Evolutionary conservation across 371 early-diverging fungal species (phyloP).

Genomic region (Mortierella sp.): DNA sequence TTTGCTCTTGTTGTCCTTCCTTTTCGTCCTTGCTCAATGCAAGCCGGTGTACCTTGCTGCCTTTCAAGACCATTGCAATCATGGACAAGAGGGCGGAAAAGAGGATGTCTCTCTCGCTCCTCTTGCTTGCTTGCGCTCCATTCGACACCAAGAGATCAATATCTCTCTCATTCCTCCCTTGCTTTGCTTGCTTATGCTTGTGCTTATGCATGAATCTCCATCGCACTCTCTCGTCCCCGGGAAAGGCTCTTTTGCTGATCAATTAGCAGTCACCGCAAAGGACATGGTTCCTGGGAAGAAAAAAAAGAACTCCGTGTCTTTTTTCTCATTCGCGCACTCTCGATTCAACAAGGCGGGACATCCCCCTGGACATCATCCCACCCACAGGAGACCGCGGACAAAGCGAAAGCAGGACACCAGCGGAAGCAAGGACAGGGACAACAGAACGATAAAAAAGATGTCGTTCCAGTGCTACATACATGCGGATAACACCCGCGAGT

Average conservation of each 20-base stretch:
- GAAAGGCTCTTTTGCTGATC: not conserved
- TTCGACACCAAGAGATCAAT: not conserved
- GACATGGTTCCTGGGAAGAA: not conserved
- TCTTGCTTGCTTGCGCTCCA: no score
- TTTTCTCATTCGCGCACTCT: not conserved
- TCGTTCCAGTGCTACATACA: constrained; percentile 53
- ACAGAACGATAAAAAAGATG: constrained; percentile 11
- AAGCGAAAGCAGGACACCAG: not conserved
- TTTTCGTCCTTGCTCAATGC: no score
- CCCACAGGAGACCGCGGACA: not conserved
- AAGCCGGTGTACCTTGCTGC: no score
- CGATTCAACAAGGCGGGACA: not conserved
- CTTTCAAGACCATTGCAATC: no score
- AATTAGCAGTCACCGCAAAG: not conserved
- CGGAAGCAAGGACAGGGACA: not conserved
- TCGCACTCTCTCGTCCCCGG: no score
- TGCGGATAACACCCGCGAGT: constrained; percentile 57
- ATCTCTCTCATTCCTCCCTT: not conserved
- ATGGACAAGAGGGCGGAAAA: no score
- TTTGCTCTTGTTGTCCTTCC: no score
- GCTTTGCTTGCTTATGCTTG: not conserved
- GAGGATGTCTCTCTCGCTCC: no score
- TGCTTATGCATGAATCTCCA: no score
- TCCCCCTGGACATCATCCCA: not conserved
- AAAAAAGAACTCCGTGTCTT: not conserved